Evolutionary conservation across 768 basidiomycete species (phyloP), one percentile per base, ranked within the genome.

Genomic region (Hygrocybe coccinea): DNA sequence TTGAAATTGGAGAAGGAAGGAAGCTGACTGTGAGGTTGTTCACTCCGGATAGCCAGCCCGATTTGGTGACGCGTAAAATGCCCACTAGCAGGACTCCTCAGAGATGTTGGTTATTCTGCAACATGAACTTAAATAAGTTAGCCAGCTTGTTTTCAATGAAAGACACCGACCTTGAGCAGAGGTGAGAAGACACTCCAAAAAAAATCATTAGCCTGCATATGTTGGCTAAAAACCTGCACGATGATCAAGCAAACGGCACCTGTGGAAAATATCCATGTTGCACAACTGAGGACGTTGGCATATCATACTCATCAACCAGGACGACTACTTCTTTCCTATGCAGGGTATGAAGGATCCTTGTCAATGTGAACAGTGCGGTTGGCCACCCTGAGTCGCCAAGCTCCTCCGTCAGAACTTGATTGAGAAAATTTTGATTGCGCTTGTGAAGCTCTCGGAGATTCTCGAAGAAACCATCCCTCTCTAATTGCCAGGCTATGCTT

Each of bases 241-340:
- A 43, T 24, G 10, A 29, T 33, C 14, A 36, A 22, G 14, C 21
- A 39, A n/a, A 39, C 44, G 38, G 17, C 17, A 50, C 49, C 22
- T 33, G 21, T 17, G 10, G n/a, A 53, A 22, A 29, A 24, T 39
- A 53, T 2, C 38, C 51, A 24, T 24, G 24, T 22, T 43, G 38
- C 25, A 53, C 35, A 53, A 36, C 35, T 11, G 46, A 19, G n/a
- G 51, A 53, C 14, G 19, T 29, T 24, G 51, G 51, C 14, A 14
- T 53, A 36, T 53, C 51, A 33, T 53, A 53, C 35, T 53, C 51
- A 29, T 53, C 38, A 17, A 52, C 22, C n/a, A 52, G 33, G 38
- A 52, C 22, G 22, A 52, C 24, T 15, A 43, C 37, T 24, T 39
- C 25, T 53, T 43, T 36, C 36, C 17, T 14, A 24, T 43, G 15